A percentile compares a stretch with the other conserved stretches of the same genome.
These are phyloP conservation scores for Trichocomaceae sp. DNA, from an alignment of 2,329 filamentous ascomycete genomes.

Conservation along the genomic window DNA sequence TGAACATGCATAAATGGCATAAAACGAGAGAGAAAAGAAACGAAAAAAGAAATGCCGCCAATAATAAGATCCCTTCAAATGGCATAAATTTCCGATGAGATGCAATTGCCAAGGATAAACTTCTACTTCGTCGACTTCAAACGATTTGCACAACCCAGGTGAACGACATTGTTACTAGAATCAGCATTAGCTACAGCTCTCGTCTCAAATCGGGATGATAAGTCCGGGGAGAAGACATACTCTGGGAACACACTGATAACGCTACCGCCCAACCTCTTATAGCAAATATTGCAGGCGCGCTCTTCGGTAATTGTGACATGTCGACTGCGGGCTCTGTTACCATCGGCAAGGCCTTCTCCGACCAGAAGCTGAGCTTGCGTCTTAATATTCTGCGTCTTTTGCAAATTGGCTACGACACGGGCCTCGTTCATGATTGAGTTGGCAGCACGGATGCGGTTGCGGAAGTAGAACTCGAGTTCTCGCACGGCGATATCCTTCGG, in stretches of 20 bases:
- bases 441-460: constrained; percentile 77
- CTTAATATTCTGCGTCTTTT: constrained; percentile 71
- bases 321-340: constrained; percentile 52
- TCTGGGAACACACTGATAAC: constrained; percentile 87
- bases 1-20: not conserved
- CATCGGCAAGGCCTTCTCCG: constrained; percentile 54
- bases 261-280: constrained; percentile 85
- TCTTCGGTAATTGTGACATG: constrained; percentile 82
- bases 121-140: constrained; percentile 16
- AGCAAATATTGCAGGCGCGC: constrained; percentile 81
- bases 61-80: constrained; percentile 16
- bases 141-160: constrained; percentile 66
- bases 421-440: constrained; percentile 76
- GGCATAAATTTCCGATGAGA: constrained; percentile 11
- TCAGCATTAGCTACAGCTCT: constrained; percentile 9
- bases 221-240: constrained; percentile 41
- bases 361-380: constrained; percentile 67
- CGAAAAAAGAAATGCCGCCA: constrained; percentile 15
- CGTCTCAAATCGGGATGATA: not conserved
- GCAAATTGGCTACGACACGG: constrained; percentile 67
- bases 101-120: not conserved
- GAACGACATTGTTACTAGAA: constrained; percentile 56
- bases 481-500: constrained; percentile 70
- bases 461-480: constrained; percentile 84
- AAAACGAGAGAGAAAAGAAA: constrained; percentile 14